Percentiles rank a stretch among this genome's conserved stretches.
These are phyloP conservation scores for Eutypa lata DNA, from an alignment of 2,329 filamentous ascomycete genomes.

Conservation along the genomic window DNA sequence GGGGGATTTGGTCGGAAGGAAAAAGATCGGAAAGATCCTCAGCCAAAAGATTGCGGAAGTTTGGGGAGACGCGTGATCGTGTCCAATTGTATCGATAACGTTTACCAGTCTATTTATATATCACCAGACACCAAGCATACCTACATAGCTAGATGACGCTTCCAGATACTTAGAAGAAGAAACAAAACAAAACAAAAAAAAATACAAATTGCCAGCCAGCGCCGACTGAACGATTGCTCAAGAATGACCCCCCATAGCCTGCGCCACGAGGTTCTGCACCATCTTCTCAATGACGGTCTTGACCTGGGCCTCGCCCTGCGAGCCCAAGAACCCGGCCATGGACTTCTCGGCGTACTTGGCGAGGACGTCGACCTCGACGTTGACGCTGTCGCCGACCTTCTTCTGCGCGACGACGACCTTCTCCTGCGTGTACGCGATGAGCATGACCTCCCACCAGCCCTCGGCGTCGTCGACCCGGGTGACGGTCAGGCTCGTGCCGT, in stretches of 20 bases:
- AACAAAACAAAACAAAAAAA: too few species aligned
- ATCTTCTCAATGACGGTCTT: constrained; percentile 66
- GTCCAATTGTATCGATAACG: constrained; percentile 10
- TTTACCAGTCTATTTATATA: background rate
- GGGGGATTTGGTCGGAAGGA: constrained; percentile 59
- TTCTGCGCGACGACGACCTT: constrained; percentile 81
- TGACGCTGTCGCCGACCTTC: constrained; percentile 75
- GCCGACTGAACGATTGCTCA: background rate
- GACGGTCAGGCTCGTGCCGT: constrained; percentile 91
- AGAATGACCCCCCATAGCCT: constrained; percentile 47
- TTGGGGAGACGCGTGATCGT: constrained; percentile 54
- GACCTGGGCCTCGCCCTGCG: constrained; percentile 45
- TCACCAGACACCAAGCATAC: background rate
- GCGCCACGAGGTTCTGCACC: constrained; percentile 71
- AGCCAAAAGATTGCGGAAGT: constrained; percentile 70
- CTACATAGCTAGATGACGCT: background rate
- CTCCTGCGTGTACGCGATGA: constrained; percentile 95
- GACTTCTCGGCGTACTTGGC: constrained; percentile 89
- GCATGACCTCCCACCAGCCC: constrained; percentile 93
- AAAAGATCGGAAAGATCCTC: constrained; percentile 63
- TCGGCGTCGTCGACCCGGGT: constrained; percentile 77
- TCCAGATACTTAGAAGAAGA: too few species aligned
- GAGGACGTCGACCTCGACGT: constrained; percentile 89
- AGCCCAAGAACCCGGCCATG: constrained; percentile 73
- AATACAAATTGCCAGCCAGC: too few species aligned